Conservation (phyloP, 1,284 basidiomycete species). For the Sporisorium exsertum region DNA sequence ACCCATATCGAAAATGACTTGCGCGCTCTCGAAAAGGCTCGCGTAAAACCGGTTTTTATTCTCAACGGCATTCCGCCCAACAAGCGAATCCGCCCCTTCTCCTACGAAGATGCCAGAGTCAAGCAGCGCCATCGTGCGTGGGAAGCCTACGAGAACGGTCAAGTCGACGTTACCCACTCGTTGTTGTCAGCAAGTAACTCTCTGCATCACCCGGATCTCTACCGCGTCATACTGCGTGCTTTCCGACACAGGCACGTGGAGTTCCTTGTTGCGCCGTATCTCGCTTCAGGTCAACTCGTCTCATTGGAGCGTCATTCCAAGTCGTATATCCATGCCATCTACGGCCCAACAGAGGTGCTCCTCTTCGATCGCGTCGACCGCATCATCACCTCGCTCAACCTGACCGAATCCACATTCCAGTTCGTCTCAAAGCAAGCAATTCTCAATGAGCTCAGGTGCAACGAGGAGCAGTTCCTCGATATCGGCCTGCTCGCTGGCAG, state of each 20-base stretch:
- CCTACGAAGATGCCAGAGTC: constrained; percentile 63
- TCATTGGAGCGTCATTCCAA: constrained; percentile 94
- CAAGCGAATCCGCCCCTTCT: constrained; percentile 59
- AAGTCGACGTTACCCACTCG: constrained; percentile 83
- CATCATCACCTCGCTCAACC: constrained; percentile 83
- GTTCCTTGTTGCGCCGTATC: constrained; percentile 94
- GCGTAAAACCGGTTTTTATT: constrained; percentile 97
- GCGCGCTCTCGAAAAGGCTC: constrained; percentile 85
- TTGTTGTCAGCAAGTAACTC: constrained; percentile 80
- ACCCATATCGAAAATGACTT: constrained; percentile 89
- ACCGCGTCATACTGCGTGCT: constrained; percentile 89
- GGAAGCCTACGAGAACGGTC: constrained; percentile 66
- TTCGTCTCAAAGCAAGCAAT: constrained; percentile 85
- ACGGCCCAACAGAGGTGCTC: constrained; percentile 87
- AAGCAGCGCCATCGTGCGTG: constrained; percentile 61
- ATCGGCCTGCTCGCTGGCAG: constrained; percentile 91
- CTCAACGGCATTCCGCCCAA: constrained; percentile 78
- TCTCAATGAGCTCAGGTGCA: constrained; percentile 80
- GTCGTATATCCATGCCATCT: constrained; percentile 93
- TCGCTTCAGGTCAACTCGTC: constrained; percentile 90
- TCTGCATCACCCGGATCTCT: constrained; percentile 78
- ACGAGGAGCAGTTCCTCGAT: constrained; percentile 94
- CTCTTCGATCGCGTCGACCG: constrained; percentile 88
- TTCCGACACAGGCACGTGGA: constrained; percentile 96
- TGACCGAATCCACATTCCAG: constrained; percentile 74